Conservation (phyloP, 306 rosid genomes). For the Lathyrus sativus region DNA sequence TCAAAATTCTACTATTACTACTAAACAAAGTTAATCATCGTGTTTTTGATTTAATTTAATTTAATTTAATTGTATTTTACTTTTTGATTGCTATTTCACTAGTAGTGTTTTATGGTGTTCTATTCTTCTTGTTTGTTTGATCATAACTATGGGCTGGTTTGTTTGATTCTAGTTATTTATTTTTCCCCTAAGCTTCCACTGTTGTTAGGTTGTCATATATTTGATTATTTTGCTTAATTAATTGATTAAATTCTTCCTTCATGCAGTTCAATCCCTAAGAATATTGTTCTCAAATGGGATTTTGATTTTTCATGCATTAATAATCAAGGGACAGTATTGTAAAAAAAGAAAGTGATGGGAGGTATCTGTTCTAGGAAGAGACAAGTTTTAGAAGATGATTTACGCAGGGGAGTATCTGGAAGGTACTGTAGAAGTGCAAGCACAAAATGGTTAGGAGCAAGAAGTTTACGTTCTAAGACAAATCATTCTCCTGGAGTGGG, state of each 20-base stretch:
- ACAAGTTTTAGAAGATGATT: slow-evolving; percentile 47
- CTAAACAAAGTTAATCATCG: not conserved
- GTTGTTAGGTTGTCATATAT: not conserved
- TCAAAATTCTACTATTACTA: not conserved
- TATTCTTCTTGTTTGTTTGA: not conserved
- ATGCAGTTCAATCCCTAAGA: slow-evolving; percentile 36
- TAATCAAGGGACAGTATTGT: not conserved
- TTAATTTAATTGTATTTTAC: not conserved
- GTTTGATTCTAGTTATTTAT: slow-evolving; percentile 11
- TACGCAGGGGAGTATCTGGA: slow-evolving; percentile 39
- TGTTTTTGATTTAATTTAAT: not conserved
- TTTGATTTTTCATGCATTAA: not conserved
- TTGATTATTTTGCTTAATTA: not conserved
- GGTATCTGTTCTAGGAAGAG: slow-evolving; percentile 75
- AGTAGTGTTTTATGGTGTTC: not conserved
- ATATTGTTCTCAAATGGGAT: slow-evolving; percentile 32
- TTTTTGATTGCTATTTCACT: not conserved
- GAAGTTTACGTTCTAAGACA: slow-evolving; percentile 43
- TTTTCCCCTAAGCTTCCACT: not conserved
- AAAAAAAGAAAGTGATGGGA: slow-evolving; percentile 51
- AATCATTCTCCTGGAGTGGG: slow-evolving; percentile 45
- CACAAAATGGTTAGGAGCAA: slow-evolving; percentile 56
- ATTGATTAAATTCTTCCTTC: not conserved
- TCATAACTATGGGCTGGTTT: slow-evolving; percentile 12
- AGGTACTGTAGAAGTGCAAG: slow-evolving; percentile 56